phyloP scores from a whole-genome alignment of 768 basidiomycete genomes.

The Calocybe gangraenosa region DNA sequence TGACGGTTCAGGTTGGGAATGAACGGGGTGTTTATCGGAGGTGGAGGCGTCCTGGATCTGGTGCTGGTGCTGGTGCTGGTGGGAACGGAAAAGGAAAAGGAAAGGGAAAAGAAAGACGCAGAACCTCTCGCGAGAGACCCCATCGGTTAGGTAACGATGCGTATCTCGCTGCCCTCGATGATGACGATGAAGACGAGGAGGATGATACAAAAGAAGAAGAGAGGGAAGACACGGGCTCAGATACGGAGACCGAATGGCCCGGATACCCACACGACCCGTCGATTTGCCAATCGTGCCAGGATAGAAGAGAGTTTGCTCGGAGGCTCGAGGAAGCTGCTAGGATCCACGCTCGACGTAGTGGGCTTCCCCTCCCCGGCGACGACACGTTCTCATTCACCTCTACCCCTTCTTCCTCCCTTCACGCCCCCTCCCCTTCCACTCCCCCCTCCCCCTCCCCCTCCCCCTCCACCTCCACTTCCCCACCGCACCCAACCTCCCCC shows the following conservation, averaged over 20 bases:
- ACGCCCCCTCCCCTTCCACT: not conserved
- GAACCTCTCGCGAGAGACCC: conserved; percentile 1
- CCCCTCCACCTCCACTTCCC: not conserved
- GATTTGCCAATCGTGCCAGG: no score
- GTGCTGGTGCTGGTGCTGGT: not conserved
- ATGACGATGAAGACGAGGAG: conserved; percentile 8
- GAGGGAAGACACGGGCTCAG: conserved; percentile 1
- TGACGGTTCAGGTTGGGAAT: not conserved
- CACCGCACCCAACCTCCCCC: not conserved
- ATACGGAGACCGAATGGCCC: conserved; percentile 49
- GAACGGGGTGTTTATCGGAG: conserved; percentile 3
- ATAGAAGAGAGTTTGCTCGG: no score
- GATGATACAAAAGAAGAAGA: conserved; percentile 3
- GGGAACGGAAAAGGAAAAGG: not conserved
- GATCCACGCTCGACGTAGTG: no score
- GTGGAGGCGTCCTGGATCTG: not conserved
- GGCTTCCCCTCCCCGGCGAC: not conserved
- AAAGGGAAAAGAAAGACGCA: not conserved
- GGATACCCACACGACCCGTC: conserved; percentile 31
- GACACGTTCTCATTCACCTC: not conserved
- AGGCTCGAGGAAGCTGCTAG: no score
- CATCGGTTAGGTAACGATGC: not conserved
- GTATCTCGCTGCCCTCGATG: not conserved
- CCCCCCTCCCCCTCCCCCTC: not conserved
- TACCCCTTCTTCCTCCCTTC: not conserved